Evolutionary conservation across 2,329 filamentous ascomycete genomes (phyloP).

Genomic region (Botrytis deweyae): DNA sequence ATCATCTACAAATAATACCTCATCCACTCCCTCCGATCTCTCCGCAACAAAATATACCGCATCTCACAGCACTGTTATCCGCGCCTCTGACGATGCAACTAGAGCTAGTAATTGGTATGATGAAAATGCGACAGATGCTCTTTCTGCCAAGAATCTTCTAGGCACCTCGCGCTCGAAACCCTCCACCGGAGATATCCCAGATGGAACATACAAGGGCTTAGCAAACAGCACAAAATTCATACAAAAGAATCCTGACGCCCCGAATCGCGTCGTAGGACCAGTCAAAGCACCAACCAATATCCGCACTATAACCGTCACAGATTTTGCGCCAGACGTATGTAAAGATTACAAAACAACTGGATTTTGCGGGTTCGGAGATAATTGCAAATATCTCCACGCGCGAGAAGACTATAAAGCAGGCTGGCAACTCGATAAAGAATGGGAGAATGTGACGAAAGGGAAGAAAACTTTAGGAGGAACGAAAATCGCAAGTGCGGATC

Average conservation of each 20-base stretch:
- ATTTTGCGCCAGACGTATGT: slow-evolving; percentile 90
- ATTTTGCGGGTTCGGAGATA: slow-evolving; percentile 45
- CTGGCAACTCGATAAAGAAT: slow-evolving; percentile 93
- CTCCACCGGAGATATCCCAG: slow-evolving; percentile 40
- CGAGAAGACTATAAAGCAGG: slow-evolving; percentile 82
- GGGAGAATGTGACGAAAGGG: slow-evolving; percentile 80
- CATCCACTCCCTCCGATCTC: slow-evolving; percentile 44
- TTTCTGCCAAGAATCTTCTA: slow-evolving; percentile 53
- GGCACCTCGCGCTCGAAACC: slow-evolving; percentile 52
- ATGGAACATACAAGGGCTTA: slow-evolving; percentile 75
- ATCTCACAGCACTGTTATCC: slow-evolving; percentile 61
- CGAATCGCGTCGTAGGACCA: slow-evolving; percentile 71
- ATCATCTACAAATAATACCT: slow-evolving; percentile 51
- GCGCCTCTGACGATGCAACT: slow-evolving; percentile 79
- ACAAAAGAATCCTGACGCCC: slow-evolving; percentile 75
- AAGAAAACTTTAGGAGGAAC: slow-evolving; percentile 63
- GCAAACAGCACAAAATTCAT: slow-evolving; percentile 72
- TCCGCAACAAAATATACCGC: slow-evolving; percentile 57
- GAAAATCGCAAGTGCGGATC: slow-evolving; percentile 38
- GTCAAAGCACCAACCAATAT: slow-evolving; percentile 88
- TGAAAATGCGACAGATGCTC: slow-evolving; percentile 52
- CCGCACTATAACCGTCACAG: slow-evolving; percentile 83
- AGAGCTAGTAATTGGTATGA: slow-evolving; percentile 90
- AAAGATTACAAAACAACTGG: slow-evolving; percentile 89
- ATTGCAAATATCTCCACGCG: slow-evolving; percentile 77